Percentiles rank a stretch among this genome's conserved stretches.
Evolutionary conservation across 805 yeast species (phyloP).

Genomic region (Barnettozyma vustinii): DNA sequence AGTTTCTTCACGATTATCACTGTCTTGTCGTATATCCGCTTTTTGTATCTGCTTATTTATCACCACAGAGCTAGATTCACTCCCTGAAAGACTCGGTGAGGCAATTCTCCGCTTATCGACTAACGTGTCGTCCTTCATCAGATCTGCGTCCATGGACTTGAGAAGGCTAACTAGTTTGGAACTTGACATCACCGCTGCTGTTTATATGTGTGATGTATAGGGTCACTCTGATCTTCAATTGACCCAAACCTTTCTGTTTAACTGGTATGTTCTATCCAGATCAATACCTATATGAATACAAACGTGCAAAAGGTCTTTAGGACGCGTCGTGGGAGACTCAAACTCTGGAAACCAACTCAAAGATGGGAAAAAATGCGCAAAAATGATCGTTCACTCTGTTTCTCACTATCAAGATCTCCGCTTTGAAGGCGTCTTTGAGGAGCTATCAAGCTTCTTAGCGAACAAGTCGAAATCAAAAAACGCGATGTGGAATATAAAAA

Average conservation of each 20-base stretch:
- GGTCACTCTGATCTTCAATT: not conserved
- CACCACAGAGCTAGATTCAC: constrained; percentile 22
- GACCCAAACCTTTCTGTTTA: not conserved
- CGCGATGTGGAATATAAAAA: not conserved
- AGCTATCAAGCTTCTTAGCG: not conserved
- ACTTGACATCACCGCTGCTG: constrained; percentile 14
- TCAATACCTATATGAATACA: not conserved
- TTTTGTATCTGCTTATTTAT: constrained; percentile 1
- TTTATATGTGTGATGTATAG: not conserved
- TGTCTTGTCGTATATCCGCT: constrained; percentile 4
- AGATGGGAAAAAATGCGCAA: not conserved
- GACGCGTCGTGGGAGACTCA: not conserved
- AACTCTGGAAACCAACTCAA: not conserved
- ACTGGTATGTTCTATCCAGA: not conserved
- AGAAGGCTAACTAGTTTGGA: constrained; percentile 17
- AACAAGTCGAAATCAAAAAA: not conserved
- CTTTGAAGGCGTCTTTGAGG: not conserved
- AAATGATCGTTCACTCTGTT: not conserved
- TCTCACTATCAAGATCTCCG: not conserved
- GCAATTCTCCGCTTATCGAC: constrained; percentile 20
- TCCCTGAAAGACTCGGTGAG: constrained; percentile 15
- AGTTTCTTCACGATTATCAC: not conserved
- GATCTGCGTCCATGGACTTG: constrained; percentile 13
- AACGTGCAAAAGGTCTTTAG: too few species aligned
- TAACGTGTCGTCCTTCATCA: constrained; percentile 18